phyloP scores from a whole-genome alignment of 345 rosid species.

The Firmiana major region DNA sequence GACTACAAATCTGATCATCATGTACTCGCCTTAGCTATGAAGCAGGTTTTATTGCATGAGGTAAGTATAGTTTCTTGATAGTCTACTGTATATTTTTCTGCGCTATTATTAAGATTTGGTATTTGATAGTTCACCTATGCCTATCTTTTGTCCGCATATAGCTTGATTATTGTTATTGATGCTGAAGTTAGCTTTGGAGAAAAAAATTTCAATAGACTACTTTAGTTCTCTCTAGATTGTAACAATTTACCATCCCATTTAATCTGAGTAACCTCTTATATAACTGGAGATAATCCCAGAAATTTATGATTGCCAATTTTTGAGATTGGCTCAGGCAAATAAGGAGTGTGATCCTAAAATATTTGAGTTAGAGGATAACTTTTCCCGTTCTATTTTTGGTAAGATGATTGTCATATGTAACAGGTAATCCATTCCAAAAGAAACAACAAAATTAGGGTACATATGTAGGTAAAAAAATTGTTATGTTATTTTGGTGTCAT shows the following conservation, averaged over 20 bases:
- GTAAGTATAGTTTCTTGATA: conserved; percentile 33
- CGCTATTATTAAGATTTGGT: neutral
- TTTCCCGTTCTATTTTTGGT: neutral
- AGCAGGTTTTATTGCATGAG: conserved; percentile 87
- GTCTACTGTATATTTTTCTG: neutral
- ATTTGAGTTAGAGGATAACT: neutral
- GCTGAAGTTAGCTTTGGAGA: neutral
- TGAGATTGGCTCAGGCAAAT: neutral
- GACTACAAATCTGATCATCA: conserved; percentile 52
- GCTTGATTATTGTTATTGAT: neutral
- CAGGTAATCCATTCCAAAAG: neutral
- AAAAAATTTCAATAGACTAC: neutral
- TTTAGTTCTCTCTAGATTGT: neutral
- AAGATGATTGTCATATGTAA: neutral
- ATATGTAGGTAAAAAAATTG: neutral
- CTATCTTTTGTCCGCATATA: neutral
- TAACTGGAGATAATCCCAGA: neutral
- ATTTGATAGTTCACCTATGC: neutral
- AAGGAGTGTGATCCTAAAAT: neutral
- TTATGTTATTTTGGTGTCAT: neutral
- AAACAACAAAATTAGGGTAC: neutral
- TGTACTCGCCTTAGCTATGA: conserved; percentile 64
- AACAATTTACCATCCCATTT: neutral
- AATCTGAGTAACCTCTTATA: neutral
- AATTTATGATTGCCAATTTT: neutral